phyloP scores from a whole-genome alignment of 169 alveolate genomes.

The Plasmodium adleri region DNA sequence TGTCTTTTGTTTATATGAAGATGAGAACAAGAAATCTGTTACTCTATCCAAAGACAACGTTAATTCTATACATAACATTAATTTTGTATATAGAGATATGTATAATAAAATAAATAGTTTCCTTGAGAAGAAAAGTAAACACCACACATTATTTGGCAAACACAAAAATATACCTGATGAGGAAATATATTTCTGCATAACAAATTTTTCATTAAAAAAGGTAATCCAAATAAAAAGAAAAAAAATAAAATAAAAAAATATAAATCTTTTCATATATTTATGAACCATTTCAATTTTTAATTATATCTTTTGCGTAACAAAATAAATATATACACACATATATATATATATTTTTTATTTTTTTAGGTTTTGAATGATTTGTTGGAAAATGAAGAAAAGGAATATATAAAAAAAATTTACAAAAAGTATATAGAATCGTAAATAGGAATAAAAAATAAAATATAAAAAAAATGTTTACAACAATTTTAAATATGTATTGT shows the following conservation, averaged over 20 bases:
- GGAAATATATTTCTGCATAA: conserved; percentile 22
- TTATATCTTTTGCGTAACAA: no score
- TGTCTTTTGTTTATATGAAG: conserved; percentile 77
- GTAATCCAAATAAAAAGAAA: background rate
- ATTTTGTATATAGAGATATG: conserved; percentile 30
- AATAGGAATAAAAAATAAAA: conserved; percentile 1
- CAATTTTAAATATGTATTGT: no score
- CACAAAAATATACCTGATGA: conserved; percentile 30
- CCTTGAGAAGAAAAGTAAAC: conserved; percentile 7
- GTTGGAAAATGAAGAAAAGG: conserved; percentile 63
- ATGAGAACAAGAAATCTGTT: background rate
- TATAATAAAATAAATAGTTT: conserved; percentile 33
- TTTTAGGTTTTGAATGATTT: conserved; percentile 56
- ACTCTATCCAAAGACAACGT: background rate
- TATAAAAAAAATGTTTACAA: background rate
- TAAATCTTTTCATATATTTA: background rate
- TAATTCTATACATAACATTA: conserved; percentile 65
- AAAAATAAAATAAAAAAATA: conserved; percentile 1
- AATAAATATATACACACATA: no score
- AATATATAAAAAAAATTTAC: conserved; percentile 52
- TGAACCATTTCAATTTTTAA: no score
- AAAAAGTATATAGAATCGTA: conserved; percentile 54
- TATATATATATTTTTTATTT: background rate
- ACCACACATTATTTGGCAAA: conserved; percentile 9
- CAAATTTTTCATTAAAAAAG: conserved; percentile 50